Evolutionary conservation across 148 eudicot genomes (phyloP), one percentile per base, ranked within the genome.

Genomic region (Chenopodium album): DNA sequence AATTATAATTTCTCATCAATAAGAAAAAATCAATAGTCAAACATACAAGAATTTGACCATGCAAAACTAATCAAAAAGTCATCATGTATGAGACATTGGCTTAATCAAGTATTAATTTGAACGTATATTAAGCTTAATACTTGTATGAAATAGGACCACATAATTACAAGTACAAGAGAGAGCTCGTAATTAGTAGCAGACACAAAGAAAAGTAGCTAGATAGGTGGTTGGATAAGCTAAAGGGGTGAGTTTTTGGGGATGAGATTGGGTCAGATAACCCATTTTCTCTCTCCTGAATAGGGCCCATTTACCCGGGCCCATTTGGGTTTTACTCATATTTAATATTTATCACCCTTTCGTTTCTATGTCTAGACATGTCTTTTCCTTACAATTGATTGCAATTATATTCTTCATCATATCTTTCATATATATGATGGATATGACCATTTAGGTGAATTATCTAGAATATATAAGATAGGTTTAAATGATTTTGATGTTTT

Each of bases 321-420:
- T 11, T 17, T 44, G 31, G 11, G 48, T 34, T 14, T 28, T 29
- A 48, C 50, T 50, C 9, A 20, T 79, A 67, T 1, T 62, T 37
- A 67, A 20, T 79, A 67, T 1, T 62, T 37, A 67, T 67, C 48
- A 69, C 67, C 81, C 73, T 79, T 79, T 79, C 75, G 48, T 78
- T 69, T 78, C 56, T 64, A 11, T 52, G 64, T 31, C 81, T 37
- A 78, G 80, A 78, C 52, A 20, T 77, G 79, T 46, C 79, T 37
- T 41, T 63, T 60, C 60, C 64, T 28, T 75, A 13, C 6, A 23
- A 26, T 14, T 75, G 14, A 67, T 67, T 67, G 71, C 71, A 67
- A 9, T 2, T 10, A 26, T 67, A 67, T 67, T 67, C 71, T 29
- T 66, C 34, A 23, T 11, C 31, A 4, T 67, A 14, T 67, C 16